A percentile compares a stretch with the other conserved stretches of the same genome.
phyloP scores from a whole-genome alignment of 108 stramenopile genomes.

The Cyclotella kingstonii region DNA sequence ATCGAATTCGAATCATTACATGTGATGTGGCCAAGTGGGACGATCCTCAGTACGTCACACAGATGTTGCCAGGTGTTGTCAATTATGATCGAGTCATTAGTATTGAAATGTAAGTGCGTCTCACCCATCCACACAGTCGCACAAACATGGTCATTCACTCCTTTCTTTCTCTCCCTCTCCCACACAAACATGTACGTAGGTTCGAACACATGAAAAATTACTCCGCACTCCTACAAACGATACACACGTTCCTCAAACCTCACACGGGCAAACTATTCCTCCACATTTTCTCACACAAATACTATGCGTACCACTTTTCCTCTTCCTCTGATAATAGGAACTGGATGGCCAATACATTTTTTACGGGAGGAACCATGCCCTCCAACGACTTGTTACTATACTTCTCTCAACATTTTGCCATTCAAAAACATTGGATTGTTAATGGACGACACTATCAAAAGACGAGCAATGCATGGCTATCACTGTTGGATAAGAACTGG shows the following conservation, averaged over 20 bases:
- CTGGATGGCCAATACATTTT: constrained; percentile 93
- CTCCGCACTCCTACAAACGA: constrained; percentile 69
- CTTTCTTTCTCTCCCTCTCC: constrained; percentile 27
- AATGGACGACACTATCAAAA: constrained; percentile 90
- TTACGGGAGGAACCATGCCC: constrained; percentile 90
- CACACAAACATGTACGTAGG: not conserved
- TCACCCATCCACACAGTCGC: no score
- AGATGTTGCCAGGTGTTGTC: constrained; percentile 58
- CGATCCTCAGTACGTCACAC: constrained; percentile 43
- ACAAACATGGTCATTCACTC: no score
- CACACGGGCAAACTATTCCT: constrained; percentile 83
- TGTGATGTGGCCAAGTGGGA: constrained; percentile 63
- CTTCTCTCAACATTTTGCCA: constrained; percentile 64
- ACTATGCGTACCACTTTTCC: constrained; percentile 89
- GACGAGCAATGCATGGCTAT: constrained; percentile 93
- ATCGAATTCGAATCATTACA: constrained; percentile 85
- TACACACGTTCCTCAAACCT: constrained; percentile 75
- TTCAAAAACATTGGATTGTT: constrained; percentile 85
- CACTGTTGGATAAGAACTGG: constrained; percentile 81
- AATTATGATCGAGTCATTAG: constrained; percentile 85
- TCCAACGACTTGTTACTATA: constrained; percentile 92
- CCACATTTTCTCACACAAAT: constrained; percentile 93
- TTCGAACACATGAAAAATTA: constrained; percentile 99
- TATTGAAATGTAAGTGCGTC: constrained; percentile 73
- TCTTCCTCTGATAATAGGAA: no score